Percentiles rank a stretch among this genome's conserved stretches.
Evolutionary conservation across 345 rosid genomes (phyloP).

Genomic region (Geranium brycei): DNA sequence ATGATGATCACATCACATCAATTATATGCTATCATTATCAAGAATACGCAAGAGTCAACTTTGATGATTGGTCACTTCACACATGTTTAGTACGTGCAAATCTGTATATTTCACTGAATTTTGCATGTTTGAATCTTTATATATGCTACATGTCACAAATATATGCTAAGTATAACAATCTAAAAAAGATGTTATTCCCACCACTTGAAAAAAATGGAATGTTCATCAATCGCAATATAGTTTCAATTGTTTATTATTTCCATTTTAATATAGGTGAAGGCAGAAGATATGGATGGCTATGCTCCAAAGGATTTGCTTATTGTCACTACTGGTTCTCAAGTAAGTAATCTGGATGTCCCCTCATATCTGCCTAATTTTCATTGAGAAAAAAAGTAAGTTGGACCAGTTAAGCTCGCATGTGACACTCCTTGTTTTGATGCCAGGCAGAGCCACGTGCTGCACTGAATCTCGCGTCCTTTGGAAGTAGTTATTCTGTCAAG

Average conservation of each 20-base stretch:
- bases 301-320: conserved; percentile 92
- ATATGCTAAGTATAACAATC: no score
- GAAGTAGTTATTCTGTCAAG: conserved; percentile 78
- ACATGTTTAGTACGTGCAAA: no score
- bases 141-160: no score
- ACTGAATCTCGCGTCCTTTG: conserved; percentile 92
- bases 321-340: conserved; percentile 97
- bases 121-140: no score
- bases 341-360: conserved; percentile 23
- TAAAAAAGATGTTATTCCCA: no score
- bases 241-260: conserved; percentile 8
- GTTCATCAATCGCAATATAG: conserved; percentile 6
- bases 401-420: conserved; percentile 11
- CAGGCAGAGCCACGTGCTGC: conserved; percentile 99
- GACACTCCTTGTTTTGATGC: conserved; percentile 23
- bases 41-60: no score
- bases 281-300: conserved; percentile 87
- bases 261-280: conserved; percentile 45
- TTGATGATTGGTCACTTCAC: no score
- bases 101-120: no score
- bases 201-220: no score
- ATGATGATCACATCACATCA: no score
- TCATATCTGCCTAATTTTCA: background rate
- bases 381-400: background rate
- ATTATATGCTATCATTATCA: no score